phyloP scores from a whole-genome alignment of 495 filamentous ascomycete genomes.

The Cladorrhinum samala region DNA sequence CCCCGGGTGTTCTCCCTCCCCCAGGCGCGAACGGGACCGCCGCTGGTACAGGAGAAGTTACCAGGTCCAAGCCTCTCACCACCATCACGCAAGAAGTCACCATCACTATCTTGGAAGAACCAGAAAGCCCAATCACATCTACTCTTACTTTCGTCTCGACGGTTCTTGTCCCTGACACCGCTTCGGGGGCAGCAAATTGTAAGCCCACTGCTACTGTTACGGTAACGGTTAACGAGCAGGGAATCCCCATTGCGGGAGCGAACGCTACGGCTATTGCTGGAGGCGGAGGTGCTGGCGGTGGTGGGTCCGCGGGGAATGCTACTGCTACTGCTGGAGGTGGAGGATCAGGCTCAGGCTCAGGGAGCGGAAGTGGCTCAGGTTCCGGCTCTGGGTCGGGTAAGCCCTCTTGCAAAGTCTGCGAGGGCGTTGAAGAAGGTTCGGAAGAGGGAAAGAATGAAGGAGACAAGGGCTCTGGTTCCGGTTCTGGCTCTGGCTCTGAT shows the following conservation, averaged over 20 bases:
- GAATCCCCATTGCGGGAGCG: background rate
- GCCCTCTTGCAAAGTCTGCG: no score
- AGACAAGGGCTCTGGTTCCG: background rate
- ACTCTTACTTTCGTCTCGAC: constrained; percentile 12
- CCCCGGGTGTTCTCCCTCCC: constrained; percentile 1
- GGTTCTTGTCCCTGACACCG: background rate
- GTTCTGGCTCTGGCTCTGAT: background rate
- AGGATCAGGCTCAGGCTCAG: background rate
- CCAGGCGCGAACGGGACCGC: background rate
- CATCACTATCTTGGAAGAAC: constrained; percentile 6
- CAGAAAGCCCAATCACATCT: background rate
- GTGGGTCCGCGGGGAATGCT: background rate
- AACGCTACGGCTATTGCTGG: background rate
- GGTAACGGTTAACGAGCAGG: background rate
- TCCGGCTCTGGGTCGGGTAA: background rate
- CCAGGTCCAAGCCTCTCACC: constrained; percentile 1
- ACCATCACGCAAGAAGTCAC: constrained; percentile 11
- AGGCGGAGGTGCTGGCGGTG: background rate
- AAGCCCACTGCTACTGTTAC: constrained; percentile 3
- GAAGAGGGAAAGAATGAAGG: background rate
- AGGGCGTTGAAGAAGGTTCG: no score
- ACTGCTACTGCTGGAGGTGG: background rate
- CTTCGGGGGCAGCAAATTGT: background rate
- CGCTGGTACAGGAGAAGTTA: background rate
- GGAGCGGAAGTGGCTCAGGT: background rate